Base-by-base conservation (phyloP, 75 land plant genomes). In the Pinus taeda region DNA sequence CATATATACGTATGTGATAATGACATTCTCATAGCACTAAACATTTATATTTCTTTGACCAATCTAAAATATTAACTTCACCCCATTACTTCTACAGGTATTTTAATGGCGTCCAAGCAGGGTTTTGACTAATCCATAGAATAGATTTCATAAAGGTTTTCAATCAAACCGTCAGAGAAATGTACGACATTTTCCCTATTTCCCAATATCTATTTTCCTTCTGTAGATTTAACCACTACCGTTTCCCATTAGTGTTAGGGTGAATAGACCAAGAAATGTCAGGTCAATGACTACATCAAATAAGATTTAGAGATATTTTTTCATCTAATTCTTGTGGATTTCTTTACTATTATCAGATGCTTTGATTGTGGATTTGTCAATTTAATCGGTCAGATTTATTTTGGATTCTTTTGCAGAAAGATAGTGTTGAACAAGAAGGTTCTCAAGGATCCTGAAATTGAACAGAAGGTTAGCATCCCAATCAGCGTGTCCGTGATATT, bases 141-240 rank as follows among this genome's bases (percentile, higher is more conserved):
- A 96, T 96, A 98, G 99, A 96, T 89, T 93, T 96, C 85, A 92
- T 88, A 90, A 96, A 96, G 83, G 95, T 90, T 57, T 78, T 96
- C 71, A 98, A 96, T 84, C 98, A 96, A 71, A 91, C 99, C 17
- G 98, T 96, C 39, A 85, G 99, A 30, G 99, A 96, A 76, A 84
- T 96, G 99, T 96, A 73, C 84, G 98, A 9, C 61, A 39, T 69
- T 58, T 58, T 4, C 15, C 9, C 37, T 18, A 70, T 21, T 6
- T 6, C 12, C 24, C 26, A 26, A 6, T 6, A 11, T 21, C 9
- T 57, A 56, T 36, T 30, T 57, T 11, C 14, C 29, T 39, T 4
- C 45, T 11, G 15, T 11, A 12, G 33, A 65, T 63, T 33, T 33
- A 33, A 33, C 33, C 33, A 2, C 2, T 33, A 2, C 2, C 33